Evolutionary conservation across 176 grass and related monocot species (phyloP).

Genomic region (Elaeis guineensis): DNA sequence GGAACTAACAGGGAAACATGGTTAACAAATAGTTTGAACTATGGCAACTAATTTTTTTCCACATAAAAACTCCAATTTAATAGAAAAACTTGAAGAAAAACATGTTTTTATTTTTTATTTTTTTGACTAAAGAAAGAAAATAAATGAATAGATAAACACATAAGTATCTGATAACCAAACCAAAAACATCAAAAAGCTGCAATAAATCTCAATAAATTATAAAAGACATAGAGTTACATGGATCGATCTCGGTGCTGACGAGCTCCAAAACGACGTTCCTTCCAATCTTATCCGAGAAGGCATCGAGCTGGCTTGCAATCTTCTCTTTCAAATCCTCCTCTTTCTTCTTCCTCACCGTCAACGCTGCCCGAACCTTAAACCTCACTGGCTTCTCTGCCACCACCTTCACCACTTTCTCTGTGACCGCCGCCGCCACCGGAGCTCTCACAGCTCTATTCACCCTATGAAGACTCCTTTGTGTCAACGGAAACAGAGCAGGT

Average conservation of each 20-base stretch:
- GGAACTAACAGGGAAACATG: too few relatives aligned
- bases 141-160: too few relatives aligned
- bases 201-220: too few relatives aligned
- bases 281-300: constrained; percentile 53
- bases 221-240: constrained; percentile 23
- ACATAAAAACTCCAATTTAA: too few relatives aligned
- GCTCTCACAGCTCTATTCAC: not conserved
- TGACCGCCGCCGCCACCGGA: constrained; percentile 23
- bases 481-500: not conserved
- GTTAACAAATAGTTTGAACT: too few relatives aligned
- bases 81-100: too few relatives aligned
- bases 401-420: constrained; percentile 23
- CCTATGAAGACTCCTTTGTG: not conserved
- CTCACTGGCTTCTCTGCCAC: constrained; percentile 36
- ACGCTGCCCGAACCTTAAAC: constrained; percentile 56
- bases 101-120: too few relatives aligned
- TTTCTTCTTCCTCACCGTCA: constrained; percentile 59
- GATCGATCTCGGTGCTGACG: constrained; percentile 71
- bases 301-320: constrained; percentile 51
- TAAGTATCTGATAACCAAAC: too few relatives aligned
- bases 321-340: constrained; percentile 46
- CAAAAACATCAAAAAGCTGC: too few relatives aligned
- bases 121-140: too few relatives aligned
- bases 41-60: too few relatives aligned
- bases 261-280: constrained; percentile 58